Base-by-base conservation (phyloP, 768 basidiomycete species). In the Clitopilus hobsonii region DNA sequence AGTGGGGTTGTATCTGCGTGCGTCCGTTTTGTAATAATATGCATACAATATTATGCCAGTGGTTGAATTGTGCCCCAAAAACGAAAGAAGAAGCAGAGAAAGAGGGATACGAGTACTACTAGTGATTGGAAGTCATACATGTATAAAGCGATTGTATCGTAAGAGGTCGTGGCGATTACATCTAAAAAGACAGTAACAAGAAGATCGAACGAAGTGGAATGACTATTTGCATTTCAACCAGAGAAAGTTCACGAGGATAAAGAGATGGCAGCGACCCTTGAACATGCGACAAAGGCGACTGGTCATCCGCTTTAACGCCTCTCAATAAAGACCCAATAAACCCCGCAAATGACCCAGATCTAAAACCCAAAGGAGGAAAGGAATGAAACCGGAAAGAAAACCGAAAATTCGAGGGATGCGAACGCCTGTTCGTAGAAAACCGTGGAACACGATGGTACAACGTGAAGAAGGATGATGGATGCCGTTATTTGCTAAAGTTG, bases 401-500 rank as follows among this genome's bases (percentile, higher is more conserved):
- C 10, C 10, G 10, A 45, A 10, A 5, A 18, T 23, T 8, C 41
- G 10, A 45, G 8, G 16, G 14, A n/a, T n/a, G n/a, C n/a, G n/a
- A n/a, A n/a, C n/a, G n/a, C n/a, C n/a, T 49, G 56, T 26, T 22
- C 24, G 41, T 29, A n/a, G n/a, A n/a, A n/a, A n/a, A n/a, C n/a
- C n/a, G n/a, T n/a, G n/a, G 51, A 59, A 60, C 38, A 49, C 32
- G 27, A 54, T 22, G 30, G 20, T 27, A 22, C 27, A 32, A 32
- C 27, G 38, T 27, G 23, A 52, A 54, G 22, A 2, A 5, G 6
- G 20, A 36, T 38, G 26, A 2, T 11, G 6, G 20, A 36, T 38
- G 26, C 14, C 51, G 41, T 45, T 22, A 47, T 18, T 18, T 53
- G 32, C 29, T 18, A 36, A 24, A 26, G 13, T 25, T 59, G 55